phyloP scores from a whole-genome alignment of 208 protist genomes.

The Trypanosoma platydactyli region DNA sequence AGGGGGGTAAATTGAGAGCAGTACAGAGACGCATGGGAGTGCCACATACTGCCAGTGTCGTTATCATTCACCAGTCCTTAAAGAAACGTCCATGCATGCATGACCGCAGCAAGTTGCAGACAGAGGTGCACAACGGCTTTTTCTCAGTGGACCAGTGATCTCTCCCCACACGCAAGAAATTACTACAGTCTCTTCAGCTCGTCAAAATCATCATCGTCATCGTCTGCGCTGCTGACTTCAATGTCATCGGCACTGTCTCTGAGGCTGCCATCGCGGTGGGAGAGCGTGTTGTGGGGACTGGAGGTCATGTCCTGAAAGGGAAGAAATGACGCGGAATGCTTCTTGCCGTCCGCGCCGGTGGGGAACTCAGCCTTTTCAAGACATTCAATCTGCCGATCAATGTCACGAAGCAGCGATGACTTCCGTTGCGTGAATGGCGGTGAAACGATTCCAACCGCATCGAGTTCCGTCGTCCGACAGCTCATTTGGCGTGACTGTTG shows the following conservation, averaged over 20 bases:
- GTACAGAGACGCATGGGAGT: too few species aligned
- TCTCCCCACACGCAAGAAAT: too few species aligned
- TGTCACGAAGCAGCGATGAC: constrained; percentile 14
- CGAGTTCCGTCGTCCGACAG: too few species aligned
- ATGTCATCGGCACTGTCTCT: neutral
- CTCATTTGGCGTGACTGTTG: too few species aligned
- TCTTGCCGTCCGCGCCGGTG: neutral
- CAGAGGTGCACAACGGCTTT: too few species aligned
- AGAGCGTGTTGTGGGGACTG: neutral
- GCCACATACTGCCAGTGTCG: too few species aligned
- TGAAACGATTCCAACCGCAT: too few species aligned
- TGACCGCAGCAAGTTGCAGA: too few species aligned
- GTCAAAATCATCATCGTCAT: constrained; percentile 18
- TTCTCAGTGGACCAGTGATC: too few species aligned
- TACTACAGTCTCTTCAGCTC: constrained; percentile 8
- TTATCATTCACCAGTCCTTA: too few species aligned
- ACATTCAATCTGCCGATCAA: constrained; percentile 22
- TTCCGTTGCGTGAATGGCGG: neutral
- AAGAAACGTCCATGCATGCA: too few species aligned
- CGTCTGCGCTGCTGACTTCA: neutral
- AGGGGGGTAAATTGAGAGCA: too few species aligned
- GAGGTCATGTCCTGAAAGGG: constrained; percentile 7
- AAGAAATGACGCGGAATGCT: neutral
- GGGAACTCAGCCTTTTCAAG: constrained; percentile 12
- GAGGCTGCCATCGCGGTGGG: neutral